Percentiles rank a stretch among this genome's conserved stretches.
Evolutionary conservation across 2,329 filamentous ascomycete species (phyloP).

Genomic region (Clonostachys sp.): DNA sequence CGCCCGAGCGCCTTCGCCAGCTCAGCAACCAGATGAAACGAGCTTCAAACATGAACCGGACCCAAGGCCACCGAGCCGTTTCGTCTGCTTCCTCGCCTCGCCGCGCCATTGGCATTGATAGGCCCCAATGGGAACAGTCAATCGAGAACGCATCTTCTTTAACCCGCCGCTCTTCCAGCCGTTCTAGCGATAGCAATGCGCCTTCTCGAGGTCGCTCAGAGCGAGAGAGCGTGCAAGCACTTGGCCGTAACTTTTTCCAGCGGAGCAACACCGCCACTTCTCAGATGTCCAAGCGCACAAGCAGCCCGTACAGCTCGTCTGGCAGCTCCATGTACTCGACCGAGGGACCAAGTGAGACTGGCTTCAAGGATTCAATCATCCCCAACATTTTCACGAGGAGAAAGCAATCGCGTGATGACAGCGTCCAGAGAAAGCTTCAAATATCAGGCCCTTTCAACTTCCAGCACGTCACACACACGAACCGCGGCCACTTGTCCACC

Average conservation of each 20-base stretch:
- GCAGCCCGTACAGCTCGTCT: slow-evolving; percentile 40
- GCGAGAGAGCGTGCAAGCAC: slow-evolving; percentile 54
- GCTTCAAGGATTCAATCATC: slow-evolving; percentile 38
- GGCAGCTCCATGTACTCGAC: slow-evolving; percentile 42
- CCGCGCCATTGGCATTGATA: slow-evolving; percentile 33
- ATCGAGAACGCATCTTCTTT: slow-evolving; percentile 40
- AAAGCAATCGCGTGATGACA: slow-evolving; percentile 29
- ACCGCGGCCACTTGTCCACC: slow-evolving; percentile 40
- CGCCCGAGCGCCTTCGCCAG: slow-evolving; percentile 53
- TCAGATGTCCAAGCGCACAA: slow-evolving; percentile 37
- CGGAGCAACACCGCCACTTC: slow-evolving; percentile 34
- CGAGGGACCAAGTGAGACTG: slow-evolving; percentile 30
- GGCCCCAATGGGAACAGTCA: slow-evolving; percentile 41
- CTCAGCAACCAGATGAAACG: slow-evolving; percentile 55
- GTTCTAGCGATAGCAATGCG: slow-evolving; percentile 49
- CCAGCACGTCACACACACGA: slow-evolving; percentile 58
- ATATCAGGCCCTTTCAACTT: slow-evolving; percentile 66
- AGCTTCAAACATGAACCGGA: slow-evolving; percentile 34
- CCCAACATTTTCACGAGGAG: slow-evolving; percentile 45
- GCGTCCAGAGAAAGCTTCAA: slow-evolving; percentile 33
- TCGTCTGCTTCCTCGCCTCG: slow-evolving; percentile 54
- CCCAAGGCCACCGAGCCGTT: slow-evolving; percentile 25
- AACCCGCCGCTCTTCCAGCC: slow-evolving; percentile 51
- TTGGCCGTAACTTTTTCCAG: slow-evolving; percentile 56
- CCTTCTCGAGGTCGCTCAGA: slow-evolving; percentile 50